Percentiles rank a stretch among this genome's conserved stretches.
These are phyloP conservation scores for Hyphopichia buzzinii DNA, from an alignment of 1,139 yeast species.

Conservation along the genomic window DNA sequence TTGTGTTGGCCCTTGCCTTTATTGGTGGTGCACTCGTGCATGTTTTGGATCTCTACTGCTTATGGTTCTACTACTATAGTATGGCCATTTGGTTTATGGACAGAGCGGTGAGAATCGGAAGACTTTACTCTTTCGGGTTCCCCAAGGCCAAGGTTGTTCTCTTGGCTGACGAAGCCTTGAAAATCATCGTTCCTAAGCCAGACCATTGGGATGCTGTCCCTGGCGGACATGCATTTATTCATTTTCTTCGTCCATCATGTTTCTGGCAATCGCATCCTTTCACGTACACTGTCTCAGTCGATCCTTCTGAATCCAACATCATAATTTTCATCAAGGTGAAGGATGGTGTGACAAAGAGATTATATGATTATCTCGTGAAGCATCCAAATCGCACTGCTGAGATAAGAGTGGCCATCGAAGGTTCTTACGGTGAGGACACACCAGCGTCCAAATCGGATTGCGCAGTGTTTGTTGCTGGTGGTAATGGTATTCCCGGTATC, in stretches of 20 bases:
- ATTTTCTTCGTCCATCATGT: slow-evolving; percentile 49
- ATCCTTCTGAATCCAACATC: slow-evolving; percentile 21
- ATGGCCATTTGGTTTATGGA: slow-evolving; percentile 65
- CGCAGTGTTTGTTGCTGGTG: slow-evolving; percentile 44
- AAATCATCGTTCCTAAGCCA: slow-evolving; percentile 40
- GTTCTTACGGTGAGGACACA: slow-evolving; percentile 44
- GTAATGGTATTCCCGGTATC: slow-evolving; percentile 50
- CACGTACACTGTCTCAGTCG: slow-evolving; percentile 32
- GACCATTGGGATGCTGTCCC: slow-evolving; percentile 37
- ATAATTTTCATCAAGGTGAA: slow-evolving; percentile 36
- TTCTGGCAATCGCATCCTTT: slow-evolving; percentile 79
- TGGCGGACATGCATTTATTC: slow-evolving; percentile 65
- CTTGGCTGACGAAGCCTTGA: slow-evolving; percentile 43
- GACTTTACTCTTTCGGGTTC: slow-evolving; percentile 50
- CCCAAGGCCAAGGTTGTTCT: slow-evolving; percentile 50
- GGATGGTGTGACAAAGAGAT: slow-evolving; percentile 37
- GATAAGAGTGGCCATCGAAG: slow-evolving; percentile 42
- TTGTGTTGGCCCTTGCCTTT: slow-evolving; percentile 53
- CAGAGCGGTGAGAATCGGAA: slow-evolving; percentile 47
- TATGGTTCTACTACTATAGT: slow-evolving; percentile 50
- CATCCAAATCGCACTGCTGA: slow-evolving; percentile 22
- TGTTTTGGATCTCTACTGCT: slow-evolving; percentile 46
- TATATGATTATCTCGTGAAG: slow-evolving; percentile 23
- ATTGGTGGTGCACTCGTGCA: slow-evolving; percentile 64
- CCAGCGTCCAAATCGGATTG: slow-evolving; percentile 34